Base-by-base conservation (phyloP, 352 stramenopile genomes). In the Pythium insidiosum region DNA sequence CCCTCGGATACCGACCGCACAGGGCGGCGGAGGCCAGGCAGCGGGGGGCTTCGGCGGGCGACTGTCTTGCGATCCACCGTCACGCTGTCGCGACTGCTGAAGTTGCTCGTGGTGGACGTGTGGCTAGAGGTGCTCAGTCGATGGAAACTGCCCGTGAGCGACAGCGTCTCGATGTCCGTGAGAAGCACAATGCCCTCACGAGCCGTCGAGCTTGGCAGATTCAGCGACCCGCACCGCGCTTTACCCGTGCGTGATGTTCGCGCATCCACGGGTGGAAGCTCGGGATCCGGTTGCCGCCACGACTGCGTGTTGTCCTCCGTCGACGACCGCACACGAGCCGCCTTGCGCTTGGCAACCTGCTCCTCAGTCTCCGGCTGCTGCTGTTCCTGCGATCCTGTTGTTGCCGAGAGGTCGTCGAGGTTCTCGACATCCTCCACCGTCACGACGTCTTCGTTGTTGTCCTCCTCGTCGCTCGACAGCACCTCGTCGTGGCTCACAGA, bases 151-250 rank as follows among this genome's bases (percentile, higher is more conserved):
- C 68, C 66, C n/a, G 69, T 70, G 25, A 88, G 62, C 28, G 75
- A 79, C 19, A 82, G 47, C 36, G 59, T 66, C 21, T 88, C 75
- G 21, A 84, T 50, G 25, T 88, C 75, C 20, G 70, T 80, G 26
- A 88, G 46, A 43, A 88, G 47, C 46, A 88, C 61, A 6, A 88
- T 53, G 23, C 75, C 73, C n/a, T 62, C 19, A 0, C 39, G 15
- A 5, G 19, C 5, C 5, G 19, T 4, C 23, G 47, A n/a, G 30
- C 23, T 40, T 13, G 45, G 22, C 15, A 53, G 25, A 25, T 49
- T 47, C 16, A 49, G 20, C 25, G 74, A 84, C 34, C 56, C 59
- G n/a, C 57, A 63, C 11, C 64, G 67, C 37, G 58, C 49, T 43
- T 83, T 87, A 28, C 47, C 34, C 0, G 23, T 52, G 9, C 58